Base-by-base conservation (phyloP, 2,329 filamentous ascomycete species). In the Cadophora luteo-olivacea region DNA sequence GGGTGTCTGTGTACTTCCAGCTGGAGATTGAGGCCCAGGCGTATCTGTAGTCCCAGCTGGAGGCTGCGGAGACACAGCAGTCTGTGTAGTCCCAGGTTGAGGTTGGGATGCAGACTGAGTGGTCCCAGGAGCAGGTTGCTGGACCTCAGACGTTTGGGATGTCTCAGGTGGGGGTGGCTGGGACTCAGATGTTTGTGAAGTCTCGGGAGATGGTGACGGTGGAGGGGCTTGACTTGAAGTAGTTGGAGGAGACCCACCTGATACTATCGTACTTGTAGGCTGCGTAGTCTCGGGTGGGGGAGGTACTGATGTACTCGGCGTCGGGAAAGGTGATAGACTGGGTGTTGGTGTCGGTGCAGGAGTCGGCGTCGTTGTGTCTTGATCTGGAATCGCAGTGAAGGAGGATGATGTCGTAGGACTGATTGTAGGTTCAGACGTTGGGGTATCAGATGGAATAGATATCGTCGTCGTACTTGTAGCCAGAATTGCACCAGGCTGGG, bases 401-500 rank as follows among this genome's bases (percentile, higher is more conserved):
- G 33, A 25, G 5, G 33, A 25, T 29, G 57, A 38, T 22, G 45
- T 12, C n/a, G 45, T 22, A 22, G 45, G n/a, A 22, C 19, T n/a
- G 22, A 19, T n/a, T 11, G 41, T 38, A 25, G 25, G n/a, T n/a
- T 25, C 16, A 29, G 29, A 29, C 8, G 52, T 32, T 14, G 51
- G 19, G 8, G 19, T 25, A 8, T 36, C 36, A 3, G 51, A 19
- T 22, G 54, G 61, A 51, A 36, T 68, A 5, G 52, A 58, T 24
- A 57, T 60, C 3, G 48, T 51, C 19, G 52, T 64, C 22, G 65
- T 67, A 12, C 57, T 62, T 8, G 61, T 60, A 8, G 63, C 63
- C 38, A 67, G 38, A 9, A 67, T 67, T 33, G 32, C 41, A 16
- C 65, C 65, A 1, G 65, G 57, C 19, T 62, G 32, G 36, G 65